A percentile compares a stretch with the other conserved stretches of the same genome.
These are phyloP conservation scores for Saccharomycopsis guyanensis DNA, from an alignment of 805 yeast species.

Conservation along the genomic window DNA sequence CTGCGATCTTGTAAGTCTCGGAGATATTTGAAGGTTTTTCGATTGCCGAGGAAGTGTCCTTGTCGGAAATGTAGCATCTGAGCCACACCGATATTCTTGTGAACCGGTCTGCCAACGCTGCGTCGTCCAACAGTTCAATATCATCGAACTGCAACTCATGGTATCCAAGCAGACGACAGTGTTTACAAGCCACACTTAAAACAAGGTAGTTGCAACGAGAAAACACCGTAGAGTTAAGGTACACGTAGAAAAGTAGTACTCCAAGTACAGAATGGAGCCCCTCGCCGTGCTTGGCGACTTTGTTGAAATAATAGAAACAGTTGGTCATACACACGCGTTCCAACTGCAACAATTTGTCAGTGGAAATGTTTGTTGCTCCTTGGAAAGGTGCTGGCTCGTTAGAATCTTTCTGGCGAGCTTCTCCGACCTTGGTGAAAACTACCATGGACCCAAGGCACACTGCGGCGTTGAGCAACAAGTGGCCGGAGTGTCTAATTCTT, in stretches of 20 bases:
- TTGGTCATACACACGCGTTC: background rate
- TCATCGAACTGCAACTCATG: background rate
- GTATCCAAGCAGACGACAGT: background rate
- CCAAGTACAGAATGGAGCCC: background rate
- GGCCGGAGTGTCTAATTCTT: constrained; percentile 9
- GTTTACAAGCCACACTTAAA: background rate
- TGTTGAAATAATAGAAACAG: background rate
- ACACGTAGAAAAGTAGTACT: background rate
- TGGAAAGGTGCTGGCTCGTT: background rate
- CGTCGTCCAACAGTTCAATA: background rate
- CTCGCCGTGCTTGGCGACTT: background rate
- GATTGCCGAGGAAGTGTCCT: constrained; percentile 4
- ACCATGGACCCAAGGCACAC: constrained; percentile 15
- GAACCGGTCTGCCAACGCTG: background rate
- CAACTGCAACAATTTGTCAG: background rate
- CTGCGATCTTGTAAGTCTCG: background rate
- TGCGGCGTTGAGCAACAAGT: constrained; percentile 9
- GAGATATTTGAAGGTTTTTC: constrained; percentile 4
- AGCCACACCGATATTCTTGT: constrained; percentile 4
- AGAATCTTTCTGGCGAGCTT: background rate
- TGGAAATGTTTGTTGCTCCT: background rate
- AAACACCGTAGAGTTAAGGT: background rate
- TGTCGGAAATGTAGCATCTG: constrained; percentile 12
- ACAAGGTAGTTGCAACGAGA: background rate
- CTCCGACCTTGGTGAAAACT: background rate